Evolutionary conservation across 169 alveolate species (phyloP), one percentile per base, ranked within the genome.

Genomic region (Plasmodium ovale): DNA sequence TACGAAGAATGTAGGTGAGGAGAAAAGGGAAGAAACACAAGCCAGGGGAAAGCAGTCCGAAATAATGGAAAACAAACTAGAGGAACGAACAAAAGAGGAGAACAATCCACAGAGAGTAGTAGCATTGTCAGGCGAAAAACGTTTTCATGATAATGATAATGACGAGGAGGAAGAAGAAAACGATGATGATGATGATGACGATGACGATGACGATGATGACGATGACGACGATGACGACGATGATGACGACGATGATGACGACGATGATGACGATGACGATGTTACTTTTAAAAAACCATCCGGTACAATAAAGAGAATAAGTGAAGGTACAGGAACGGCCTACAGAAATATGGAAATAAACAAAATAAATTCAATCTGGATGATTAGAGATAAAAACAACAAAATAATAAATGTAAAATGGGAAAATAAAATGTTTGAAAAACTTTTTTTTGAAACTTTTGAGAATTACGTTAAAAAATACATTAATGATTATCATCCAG

Each of bases 391-490:
- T 72, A 87, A 84, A 49, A 92, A 90, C 54, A 95, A 95, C 16
- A 91, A 88, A 37, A 92, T 90, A 14, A 87, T 95, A 54, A 96
- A 92, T 19, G 88, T 95, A 56, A 94, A 92, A 59, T 95, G 97
- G 97, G 96, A 91, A 33, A 90, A 85, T 67, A 92, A 87, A 37
- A 92, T 72, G 47, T 95, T 95, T 56, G 96, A 95, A 31, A 92
- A 87, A 27, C 82, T 91, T 21, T 95, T 95, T 87, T 95, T 93
- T 79, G 92, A 89, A 21, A 87, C 92, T 6, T 77, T 94, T 74
- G 97, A 69, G 47, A 93, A 92, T 73, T 87, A 92, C 87, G 74
- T 93, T 16, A 85, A 89, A 47, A 95, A 79, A 27, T 89, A 93
- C 59, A 91, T 93, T 25, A 87, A 60, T 35, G 88, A 74, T 59